Evolutionary conservation across 1,284 basidiomycete species (phyloP), one percentile per base, ranked within the genome.

Genomic region (Ceratobasidium papillatum): DNA sequence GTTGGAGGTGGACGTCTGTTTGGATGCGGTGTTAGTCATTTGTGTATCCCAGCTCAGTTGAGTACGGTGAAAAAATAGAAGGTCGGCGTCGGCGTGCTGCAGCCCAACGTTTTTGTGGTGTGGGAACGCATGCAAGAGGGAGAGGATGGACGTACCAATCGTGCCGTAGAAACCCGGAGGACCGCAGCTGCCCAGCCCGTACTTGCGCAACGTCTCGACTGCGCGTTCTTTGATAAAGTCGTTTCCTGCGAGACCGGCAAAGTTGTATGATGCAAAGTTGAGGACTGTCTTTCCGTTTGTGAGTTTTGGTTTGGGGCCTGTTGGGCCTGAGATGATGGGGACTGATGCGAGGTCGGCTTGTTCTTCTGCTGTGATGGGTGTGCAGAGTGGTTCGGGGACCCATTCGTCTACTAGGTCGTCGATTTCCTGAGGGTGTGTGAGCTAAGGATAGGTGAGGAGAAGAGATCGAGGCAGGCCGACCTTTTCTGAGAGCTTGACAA

Each of bases 111-210:
- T 59, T 30, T 59, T 22, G 36, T n/a, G 19, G 47, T 30, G 62
- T 64, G 62, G 62, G 62, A 64, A 43, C 4, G 7, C 14, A 19
- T 32, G 12, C 8, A 30, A 43, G 62, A 34, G 45, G 27, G 30
- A 32, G 43, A 5, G 41, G 56, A 22, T 3, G n/a, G 27, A 82
- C 87, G 61, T 76, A 95, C 94, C 95, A 75, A 98, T 88, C 9
- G 94, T 98, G 27, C 98, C 98, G 83, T 99, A 99, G 85, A 99
- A 99, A 8, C 96, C 96, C 38, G 96, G 93, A 47, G 98, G 98
- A 17, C 97, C 96, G 80, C 98, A 99, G 78, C 93, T 94, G 4
- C 97, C 98, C 1, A 99, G 88, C 43, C 98, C 98, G 79, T 98
- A 99, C 81, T 93, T 92, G 73, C 92, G 86, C n/a, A 99, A 84